Conservation (phyloP, 768 basidiomycete genomes). For the Suillus fuscotomentosus region DNA sequence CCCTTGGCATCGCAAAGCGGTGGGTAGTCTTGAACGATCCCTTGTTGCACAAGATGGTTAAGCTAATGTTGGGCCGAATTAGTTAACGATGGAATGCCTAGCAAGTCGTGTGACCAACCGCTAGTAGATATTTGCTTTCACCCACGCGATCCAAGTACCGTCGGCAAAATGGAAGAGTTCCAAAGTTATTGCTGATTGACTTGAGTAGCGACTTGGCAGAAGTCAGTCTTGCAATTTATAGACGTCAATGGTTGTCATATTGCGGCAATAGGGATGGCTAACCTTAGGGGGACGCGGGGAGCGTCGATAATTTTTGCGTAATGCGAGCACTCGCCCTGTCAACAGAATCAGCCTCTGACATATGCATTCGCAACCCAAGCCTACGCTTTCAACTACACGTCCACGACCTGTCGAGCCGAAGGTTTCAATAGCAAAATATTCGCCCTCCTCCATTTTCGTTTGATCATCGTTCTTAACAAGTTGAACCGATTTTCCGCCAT, state of each 20-base stretch:
- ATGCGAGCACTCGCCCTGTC: constrained; percentile 89
- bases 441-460: constrained; percentile 99
- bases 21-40: constrained; percentile 89
- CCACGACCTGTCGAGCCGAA: constrained; percentile 97
- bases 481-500: constrained; percentile 90
- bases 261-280: constrained; percentile 19
- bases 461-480: constrained; percentile 88
- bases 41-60: constrained; percentile 85
- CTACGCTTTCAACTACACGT: constrained; percentile 77
- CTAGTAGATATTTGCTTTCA: constrained; percentile 90
- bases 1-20: constrained; percentile 84
- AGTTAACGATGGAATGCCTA: background rate
- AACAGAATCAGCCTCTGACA: background rate
- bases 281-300: constrained; percentile 76
- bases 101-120: constrained; percentile 46
- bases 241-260: constrained; percentile 5
- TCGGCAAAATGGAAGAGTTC: constrained; percentile 93
- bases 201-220: constrained; percentile 85
- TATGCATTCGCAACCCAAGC: constrained; percentile 13
- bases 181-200: constrained; percentile 90
- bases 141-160: constrained; percentile 92
- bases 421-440: constrained; percentile 98
- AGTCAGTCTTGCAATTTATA: constrained; percentile 53
- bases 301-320: constrained; percentile 77
- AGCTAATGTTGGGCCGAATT: constrained; percentile 45